phyloP scores from a whole-genome alignment of 345 rosid species.

The Bruguiera sexangula region DNA sequence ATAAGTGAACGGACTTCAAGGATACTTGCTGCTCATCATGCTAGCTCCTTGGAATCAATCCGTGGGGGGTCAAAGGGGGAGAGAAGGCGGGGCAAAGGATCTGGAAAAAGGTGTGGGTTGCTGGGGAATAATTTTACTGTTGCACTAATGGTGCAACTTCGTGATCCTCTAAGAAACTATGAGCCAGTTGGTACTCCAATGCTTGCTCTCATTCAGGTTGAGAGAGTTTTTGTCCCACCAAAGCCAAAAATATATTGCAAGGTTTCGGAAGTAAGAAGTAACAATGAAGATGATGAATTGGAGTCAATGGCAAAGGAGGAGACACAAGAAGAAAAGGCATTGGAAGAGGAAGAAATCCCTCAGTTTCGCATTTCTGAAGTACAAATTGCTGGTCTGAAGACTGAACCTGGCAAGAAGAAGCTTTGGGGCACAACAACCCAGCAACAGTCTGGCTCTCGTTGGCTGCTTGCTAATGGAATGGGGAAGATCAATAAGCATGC shows the following conservation, averaged over 20 bases:
- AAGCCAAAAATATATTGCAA: slow-evolving; percentile 71
- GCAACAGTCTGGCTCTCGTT: slow-evolving; percentile 90
- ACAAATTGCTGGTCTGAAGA: slow-evolving; percentile 74
- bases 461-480: slow-evolving; percentile 94
- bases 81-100: slow-evolving; percentile 52
- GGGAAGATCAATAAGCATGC: slow-evolving; percentile 73
- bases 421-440: slow-evolving; percentile 63
- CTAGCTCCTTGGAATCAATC: slow-evolving; percentile 59
- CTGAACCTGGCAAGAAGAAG: slow-evolving; percentile 62
- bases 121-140: slow-evolving; percentile 91
- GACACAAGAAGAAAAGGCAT: slow-evolving; percentile 39
- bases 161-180: slow-evolving; percentile 74
- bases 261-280: slow-evolving; percentile 53
- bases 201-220: slow-evolving; percentile 94
- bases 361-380: slow-evolving; percentile 73
- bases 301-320: slow-evolving; percentile 28
- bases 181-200: slow-evolving; percentile 93
- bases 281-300: slow-evolving; percentile 45
- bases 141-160: slow-evolving; percentile 86
- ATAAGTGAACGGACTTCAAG: slow-evolving; percentile 77
- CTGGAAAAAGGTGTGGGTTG: slow-evolving; percentile 69
- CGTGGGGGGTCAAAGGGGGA: slow-evolving; percentile 74
- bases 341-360: slow-evolving; percentile 53
- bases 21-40: slow-evolving; percentile 90
- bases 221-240: slow-evolving; percentile 84